phyloP scores from a whole-genome alignment of 2,329 filamentous ascomycete species.

The Trichoderma hamatum region DNA sequence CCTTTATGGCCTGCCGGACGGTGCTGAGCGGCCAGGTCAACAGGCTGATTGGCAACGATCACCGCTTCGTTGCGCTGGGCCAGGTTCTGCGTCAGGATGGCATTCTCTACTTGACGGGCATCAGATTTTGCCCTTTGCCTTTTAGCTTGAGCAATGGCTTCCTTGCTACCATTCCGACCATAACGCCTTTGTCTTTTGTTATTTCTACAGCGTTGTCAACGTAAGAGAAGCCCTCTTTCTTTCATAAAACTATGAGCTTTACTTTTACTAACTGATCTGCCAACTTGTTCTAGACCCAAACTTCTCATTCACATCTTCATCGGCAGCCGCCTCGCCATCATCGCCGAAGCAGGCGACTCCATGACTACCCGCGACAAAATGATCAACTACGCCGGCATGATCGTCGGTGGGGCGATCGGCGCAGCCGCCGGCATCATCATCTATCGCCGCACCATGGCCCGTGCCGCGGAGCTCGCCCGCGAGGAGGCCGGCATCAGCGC shows the following conservation, averaged over 20 bases:
- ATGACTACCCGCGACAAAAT: slow-evolving; percentile 80
- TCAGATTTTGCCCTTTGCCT: slow-evolving; percentile 87
- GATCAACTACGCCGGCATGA: slow-evolving; percentile 82
- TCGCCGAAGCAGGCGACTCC: slow-evolving; percentile 80
- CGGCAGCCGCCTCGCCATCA: slow-evolving; percentile 76
- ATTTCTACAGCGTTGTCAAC: slow-evolving; percentile 79
- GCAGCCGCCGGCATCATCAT: slow-evolving; percentile 80
- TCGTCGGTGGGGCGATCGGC: slow-evolving; percentile 71
- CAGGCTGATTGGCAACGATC: slow-evolving; percentile 77
- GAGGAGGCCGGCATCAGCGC: slow-evolving; percentile 44
- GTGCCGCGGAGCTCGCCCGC: slow-evolving; percentile 60
- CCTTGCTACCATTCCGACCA: slow-evolving; percentile 88
- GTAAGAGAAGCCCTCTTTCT: slow-evolving; percentile 38
- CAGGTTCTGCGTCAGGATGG: slow-evolving; percentile 90
- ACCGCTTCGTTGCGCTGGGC: slow-evolving; percentile 83
- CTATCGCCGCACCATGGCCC: slow-evolving; percentile 70
- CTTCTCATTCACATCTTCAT: slow-evolving; percentile 92
- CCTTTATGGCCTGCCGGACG: slow-evolving; percentile 80
- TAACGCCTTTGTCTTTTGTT: slow-evolving; percentile 74
- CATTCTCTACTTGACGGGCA: slow-evolving; percentile 84
- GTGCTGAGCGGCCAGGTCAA: slow-evolving; percentile 79
- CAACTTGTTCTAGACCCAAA: slow-evolving; percentile 63
- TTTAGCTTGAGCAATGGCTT: slow-evolving; percentile 95
- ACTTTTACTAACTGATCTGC: background rate
- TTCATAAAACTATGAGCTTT: background rate